These are phyloP conservation scores for Nigrospora osmanthi DNA, from an alignment of 2,329 filamentous ascomycete species.

Conservation along the genomic window DNA sequence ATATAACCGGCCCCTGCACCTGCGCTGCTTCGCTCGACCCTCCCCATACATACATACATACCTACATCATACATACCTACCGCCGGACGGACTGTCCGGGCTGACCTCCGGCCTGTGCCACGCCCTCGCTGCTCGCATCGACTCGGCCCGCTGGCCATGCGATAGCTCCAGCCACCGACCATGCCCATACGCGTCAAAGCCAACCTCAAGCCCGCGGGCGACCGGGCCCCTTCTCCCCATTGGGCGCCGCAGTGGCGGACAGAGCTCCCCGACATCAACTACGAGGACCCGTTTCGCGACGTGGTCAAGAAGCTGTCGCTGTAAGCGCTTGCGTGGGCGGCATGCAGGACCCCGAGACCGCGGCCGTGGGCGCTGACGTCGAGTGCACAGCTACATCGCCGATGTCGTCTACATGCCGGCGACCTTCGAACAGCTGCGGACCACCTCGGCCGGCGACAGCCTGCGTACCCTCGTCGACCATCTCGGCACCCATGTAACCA, in stretches of 20 bases:
- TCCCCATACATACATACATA: no score
- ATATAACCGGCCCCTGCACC: no score
- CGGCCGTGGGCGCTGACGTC: background rate
- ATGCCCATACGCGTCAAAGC: conserved; percentile 35
- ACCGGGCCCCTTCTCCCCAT: conserved; percentile 27
- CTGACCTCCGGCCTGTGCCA: no score
- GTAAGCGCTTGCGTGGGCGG: conserved; percentile 27
- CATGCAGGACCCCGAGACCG: background rate
- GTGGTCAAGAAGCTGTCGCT: conserved; percentile 60
- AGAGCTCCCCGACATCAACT: conserved; percentile 47
- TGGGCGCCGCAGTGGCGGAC: conserved; percentile 11
- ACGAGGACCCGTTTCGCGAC: conserved; percentile 52
- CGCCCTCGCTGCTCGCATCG: background rate
- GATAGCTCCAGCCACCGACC: background rate
- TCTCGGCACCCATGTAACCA: conserved; percentile 53
- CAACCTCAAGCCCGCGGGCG: conserved; percentile 17
- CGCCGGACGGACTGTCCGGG: no score
- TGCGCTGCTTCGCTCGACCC: no score
- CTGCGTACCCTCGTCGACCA: conserved; percentile 55
- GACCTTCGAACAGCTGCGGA: conserved; percentile 67
- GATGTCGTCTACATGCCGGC: conserved; percentile 56
- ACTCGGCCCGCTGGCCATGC: background rate
- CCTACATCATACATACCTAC: no score
- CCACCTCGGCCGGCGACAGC: conserved; percentile 53
- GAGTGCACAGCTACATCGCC: conserved; percentile 47